A percentile compares a stretch with the other conserved stretches of the same genome.
These are phyloP conservation scores for Clitopilus passeckerianus DNA, from an alignment of 768 basidiomycete species.

Conservation along the genomic window DNA sequence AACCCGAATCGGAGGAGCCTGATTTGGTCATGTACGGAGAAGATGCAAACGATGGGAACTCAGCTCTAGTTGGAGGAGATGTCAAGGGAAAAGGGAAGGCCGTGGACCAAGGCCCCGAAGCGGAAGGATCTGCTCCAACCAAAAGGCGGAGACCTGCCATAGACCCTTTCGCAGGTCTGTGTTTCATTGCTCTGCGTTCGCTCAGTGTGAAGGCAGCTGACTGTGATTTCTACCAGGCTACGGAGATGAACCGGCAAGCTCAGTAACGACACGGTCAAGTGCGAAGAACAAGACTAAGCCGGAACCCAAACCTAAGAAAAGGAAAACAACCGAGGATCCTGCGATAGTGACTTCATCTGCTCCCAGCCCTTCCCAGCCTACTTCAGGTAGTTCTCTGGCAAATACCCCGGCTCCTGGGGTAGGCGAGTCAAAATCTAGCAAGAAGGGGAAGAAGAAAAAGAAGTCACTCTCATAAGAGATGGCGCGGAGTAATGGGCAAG, in stretches of 20 bases:
- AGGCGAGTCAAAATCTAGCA: conserved; percentile 3
- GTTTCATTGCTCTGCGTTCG: not conserved
- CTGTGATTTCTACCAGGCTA: conserved; percentile 21
- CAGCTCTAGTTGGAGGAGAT: conserved; percentile 14
- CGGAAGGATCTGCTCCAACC: conserved; percentile 7
- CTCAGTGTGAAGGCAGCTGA: not conserved
- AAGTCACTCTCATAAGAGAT: conserved; percentile 11
- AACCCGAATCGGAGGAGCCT: conserved; percentile 27
- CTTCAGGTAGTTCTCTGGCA: not conserved
- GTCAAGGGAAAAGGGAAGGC: conserved; percentile 32
- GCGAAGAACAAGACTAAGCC: conserved; percentile 1
- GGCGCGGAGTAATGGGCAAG: not conserved
- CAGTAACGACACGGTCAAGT: not conserved
- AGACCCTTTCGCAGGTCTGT: conserved; percentile 65
- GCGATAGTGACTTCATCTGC: conserved; percentile 5
- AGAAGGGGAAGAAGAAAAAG: conserved; percentile 15
- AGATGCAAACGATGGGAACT: conserved; percentile 7
- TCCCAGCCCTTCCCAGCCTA: not conserved
- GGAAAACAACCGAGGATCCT: conserved; percentile 3
- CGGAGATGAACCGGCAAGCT: conserved; percentile 20
- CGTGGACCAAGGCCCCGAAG: conserved; percentile 9
- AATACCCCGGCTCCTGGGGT: conserved; percentile 3
- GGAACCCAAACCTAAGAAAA: not conserved
- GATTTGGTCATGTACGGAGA: not conserved
- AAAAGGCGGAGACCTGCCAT: conserved; percentile 50